phyloP scores from a whole-genome alignment of 106 monocot species.

The Amphibolis antarctica region DNA sequence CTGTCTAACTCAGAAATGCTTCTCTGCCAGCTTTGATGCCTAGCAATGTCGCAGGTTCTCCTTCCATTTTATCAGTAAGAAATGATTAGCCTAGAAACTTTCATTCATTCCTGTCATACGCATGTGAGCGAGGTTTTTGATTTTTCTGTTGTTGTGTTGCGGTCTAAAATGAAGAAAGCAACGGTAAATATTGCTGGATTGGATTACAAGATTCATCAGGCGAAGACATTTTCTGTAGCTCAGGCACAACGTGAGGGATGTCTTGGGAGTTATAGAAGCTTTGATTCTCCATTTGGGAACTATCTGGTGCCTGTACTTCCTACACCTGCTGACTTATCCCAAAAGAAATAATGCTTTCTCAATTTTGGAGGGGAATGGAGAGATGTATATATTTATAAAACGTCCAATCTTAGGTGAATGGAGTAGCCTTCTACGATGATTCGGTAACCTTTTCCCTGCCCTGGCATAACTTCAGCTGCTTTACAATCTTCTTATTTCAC shows the following conservation, averaged over 20 bases:
- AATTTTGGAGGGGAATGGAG: neutral
- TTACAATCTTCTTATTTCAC: no score
- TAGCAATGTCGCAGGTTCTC: neutral
- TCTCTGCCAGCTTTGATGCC: no score
- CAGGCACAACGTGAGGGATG: slow-evolving; percentile 65
- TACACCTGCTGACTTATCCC: slow-evolving; percentile 28
- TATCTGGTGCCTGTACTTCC: slow-evolving; percentile 71
- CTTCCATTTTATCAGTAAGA: neutral
- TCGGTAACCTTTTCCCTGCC: neutral
- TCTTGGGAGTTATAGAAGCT: slow-evolving; percentile 60
- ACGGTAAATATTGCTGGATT: neutral
- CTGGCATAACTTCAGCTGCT: neutral
- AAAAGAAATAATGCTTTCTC: neutral
- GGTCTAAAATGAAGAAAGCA: neutral
- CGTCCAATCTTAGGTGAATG: neutral
- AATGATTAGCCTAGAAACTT: neutral
- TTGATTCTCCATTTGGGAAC: slow-evolving; percentile 75
- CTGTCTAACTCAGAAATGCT: no score
- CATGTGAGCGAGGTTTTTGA: neutral
- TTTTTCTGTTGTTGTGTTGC: neutral
- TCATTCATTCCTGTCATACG: neutral
- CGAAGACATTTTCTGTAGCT: slow-evolving; percentile 34
- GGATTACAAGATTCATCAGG: slow-evolving; percentile 1
- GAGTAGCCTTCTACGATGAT: neutral
- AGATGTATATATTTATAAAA: neutral